Evolutionary conservation across 108 stramenopile genomes (phyloP).

Genomic region (Craspedostauros australis): DNA sequence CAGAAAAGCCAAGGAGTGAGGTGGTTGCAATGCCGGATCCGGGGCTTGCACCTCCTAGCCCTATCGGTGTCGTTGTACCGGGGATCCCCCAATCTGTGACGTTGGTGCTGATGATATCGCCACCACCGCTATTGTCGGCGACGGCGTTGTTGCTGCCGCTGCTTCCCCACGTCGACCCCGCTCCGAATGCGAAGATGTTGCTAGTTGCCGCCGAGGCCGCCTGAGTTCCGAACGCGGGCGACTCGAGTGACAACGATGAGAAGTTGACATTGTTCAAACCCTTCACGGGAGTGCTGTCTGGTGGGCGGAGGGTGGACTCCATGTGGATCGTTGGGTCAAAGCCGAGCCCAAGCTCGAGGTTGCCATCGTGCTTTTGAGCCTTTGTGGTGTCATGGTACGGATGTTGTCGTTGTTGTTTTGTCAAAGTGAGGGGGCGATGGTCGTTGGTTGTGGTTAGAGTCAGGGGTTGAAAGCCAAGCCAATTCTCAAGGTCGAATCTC

Average conservation of each 20-base stretch:
- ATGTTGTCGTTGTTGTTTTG: conserved; percentile 4
- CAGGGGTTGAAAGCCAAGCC: conserved; percentile 4
- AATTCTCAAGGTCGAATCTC: conserved; percentile 36
- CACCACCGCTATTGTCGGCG: too few species aligned
- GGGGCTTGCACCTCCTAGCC: too few species aligned
- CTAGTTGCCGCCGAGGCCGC: conserved; percentile 31
- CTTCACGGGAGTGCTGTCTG: conserved; percentile 24
- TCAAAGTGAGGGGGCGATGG: conserved; percentile 2
- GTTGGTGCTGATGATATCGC: too few species aligned
- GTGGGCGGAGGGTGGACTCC: conserved; percentile 60
- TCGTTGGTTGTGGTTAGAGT: neutral
- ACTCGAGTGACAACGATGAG: conserved; percentile 23
- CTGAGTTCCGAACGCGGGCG: conserved; percentile 7
- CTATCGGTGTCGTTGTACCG: too few species aligned
- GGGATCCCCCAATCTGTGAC: too few species aligned
- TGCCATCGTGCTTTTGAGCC: neutral
- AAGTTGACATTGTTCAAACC: conserved; percentile 44
- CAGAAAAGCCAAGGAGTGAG: too few species aligned
- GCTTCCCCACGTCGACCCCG: conserved; percentile 49
- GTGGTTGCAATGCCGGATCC: too few species aligned
- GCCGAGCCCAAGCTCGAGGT: conserved; percentile 57
- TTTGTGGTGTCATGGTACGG: neutral
- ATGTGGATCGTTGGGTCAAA: conserved; percentile 69
- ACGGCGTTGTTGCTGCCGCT: conserved; percentile 16
- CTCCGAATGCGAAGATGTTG: conserved; percentile 52